These are phyloP conservation scores for Colletotrichum nymphaeae DNA, from an alignment of 2,329 filamentous ascomycete species.

Conservation along the genomic window DNA sequence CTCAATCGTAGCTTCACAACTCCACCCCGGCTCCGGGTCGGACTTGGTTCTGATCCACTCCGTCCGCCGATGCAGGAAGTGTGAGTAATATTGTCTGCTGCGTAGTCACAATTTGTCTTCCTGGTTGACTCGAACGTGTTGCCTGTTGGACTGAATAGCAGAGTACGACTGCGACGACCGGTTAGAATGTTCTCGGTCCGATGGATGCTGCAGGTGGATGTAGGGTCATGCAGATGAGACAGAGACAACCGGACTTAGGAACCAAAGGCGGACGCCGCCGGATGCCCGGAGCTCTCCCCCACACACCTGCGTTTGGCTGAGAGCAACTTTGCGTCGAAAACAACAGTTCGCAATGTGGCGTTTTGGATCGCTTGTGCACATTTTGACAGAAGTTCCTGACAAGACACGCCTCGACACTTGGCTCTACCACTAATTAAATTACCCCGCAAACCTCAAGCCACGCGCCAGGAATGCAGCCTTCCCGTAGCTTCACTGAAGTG, in stretches of 20 bases:
- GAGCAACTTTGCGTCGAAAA: not conserved
- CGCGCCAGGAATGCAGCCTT: not conserved
- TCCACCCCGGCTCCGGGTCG: conserved; percentile 28
- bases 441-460: conserved; percentile 7
- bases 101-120: not conserved
- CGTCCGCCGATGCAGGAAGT: conserved; percentile 33
- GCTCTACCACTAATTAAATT: not conserved
- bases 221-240: not conserved
- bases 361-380: not conserved
- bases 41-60: conserved; percentile 22
- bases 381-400: not conserved
- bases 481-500: not conserved
- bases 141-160: not conserved
- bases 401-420: not conserved
- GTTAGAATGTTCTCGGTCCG: not conserved
- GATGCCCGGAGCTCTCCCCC: not conserved
- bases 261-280: not conserved
- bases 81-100: conserved; percentile 24
- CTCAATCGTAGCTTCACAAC: not conserved
- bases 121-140: not conserved
- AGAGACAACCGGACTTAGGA: not conserved
- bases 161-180: not conserved
- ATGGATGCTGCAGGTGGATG: not conserved
- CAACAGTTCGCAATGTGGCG: not conserved
- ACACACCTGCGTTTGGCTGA: not conserved